Conservation (phyloP, 257 asterid genomes). For the Leonotis leonurus region DNA sequence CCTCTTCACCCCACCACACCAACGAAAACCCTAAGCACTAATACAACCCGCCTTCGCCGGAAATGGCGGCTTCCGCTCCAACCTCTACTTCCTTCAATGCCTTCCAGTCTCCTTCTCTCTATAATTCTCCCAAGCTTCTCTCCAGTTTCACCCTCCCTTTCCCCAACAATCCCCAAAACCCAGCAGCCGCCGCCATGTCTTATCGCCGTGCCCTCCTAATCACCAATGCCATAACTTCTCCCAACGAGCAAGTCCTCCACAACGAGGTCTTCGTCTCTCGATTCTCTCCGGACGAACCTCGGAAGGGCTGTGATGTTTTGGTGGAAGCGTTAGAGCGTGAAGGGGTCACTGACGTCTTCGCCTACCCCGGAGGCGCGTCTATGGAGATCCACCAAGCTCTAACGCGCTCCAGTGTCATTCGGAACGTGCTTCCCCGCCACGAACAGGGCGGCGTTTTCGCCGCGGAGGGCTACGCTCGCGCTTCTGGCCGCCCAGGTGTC, state of each 20-base stretch:
- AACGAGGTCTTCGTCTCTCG: slow-evolving; percentile 35
- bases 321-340: slow-evolving; percentile 82
- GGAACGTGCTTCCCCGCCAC: slow-evolving; percentile 76
- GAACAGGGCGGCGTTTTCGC: slow-evolving; percentile 84
- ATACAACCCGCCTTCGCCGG: not conserved
- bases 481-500: slow-evolving; percentile 61
- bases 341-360: slow-evolving; percentile 76
- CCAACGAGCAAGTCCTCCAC: not conserved
- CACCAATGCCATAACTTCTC: slow-evolving; percentile 24
- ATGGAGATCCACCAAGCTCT: too few relatives aligned
- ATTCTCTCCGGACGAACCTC: slow-evolving; percentile 53
- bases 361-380: slow-evolving; percentile 84
- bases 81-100: slow-evolving; percentile 22
- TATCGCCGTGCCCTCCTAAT: slow-evolving; percentile 29
- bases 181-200: slow-evolving; percentile 1
- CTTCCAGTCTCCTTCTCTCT: not conserved
- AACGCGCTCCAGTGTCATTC: slow-evolving; percentile 54
- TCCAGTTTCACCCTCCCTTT: slow-evolving; percentile 20
- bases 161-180: slow-evolving; percentile 15
- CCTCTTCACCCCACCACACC: not conserved
- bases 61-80: slow-evolving; percentile 35
- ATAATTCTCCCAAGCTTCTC: slow-evolving; percentile 4
- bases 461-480: slow-evolving; percentile 85
- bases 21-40: not conserved
- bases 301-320: slow-evolving; percentile 66